phyloP scores from a whole-genome alignment of 176 grass and related monocot genomes.

The Triticum timopheevii region DNA sequence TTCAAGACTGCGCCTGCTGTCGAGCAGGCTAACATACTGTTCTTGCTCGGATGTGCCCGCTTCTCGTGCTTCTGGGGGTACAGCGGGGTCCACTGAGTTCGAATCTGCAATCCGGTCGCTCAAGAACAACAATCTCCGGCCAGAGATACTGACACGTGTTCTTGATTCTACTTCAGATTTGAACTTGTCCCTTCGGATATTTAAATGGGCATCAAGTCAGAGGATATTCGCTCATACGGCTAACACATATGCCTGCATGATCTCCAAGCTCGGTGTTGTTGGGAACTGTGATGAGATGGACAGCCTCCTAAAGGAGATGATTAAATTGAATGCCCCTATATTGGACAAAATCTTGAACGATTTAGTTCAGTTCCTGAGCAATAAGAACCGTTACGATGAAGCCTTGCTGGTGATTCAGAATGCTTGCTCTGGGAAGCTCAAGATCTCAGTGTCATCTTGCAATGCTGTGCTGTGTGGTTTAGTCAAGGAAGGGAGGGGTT shows the following conservation, averaged over 20 bases:
- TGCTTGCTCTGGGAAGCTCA: conserved; percentile 36
- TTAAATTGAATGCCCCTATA: conserved; percentile 32
- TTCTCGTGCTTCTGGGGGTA: not conserved
- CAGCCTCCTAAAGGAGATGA: conserved; percentile 47
- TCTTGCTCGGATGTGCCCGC: not conserved
- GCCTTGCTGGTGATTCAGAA: conserved; percentile 51
- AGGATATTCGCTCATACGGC: conserved; percentile 27
- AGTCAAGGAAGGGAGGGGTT: conserved; percentile 39
- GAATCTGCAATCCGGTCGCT: conserved; percentile 15
- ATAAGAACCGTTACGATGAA: conserved; percentile 29
- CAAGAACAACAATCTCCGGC: conserved; percentile 33
- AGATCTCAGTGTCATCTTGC: conserved; percentile 35
- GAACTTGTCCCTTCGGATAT: conserved; percentile 43
- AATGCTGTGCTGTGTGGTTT: conserved; percentile 45
- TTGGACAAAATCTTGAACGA: conserved; percentile 16
- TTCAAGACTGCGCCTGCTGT: not conserved
- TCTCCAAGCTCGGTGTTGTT: conserved; percentile 38
- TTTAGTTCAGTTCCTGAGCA: conserved; percentile 33
- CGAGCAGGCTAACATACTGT: not conserved
- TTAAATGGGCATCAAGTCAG: conserved; percentile 51
- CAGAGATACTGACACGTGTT: conserved; percentile 30
- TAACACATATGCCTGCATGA: conserved; percentile 43
- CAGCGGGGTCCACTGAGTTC: conserved; percentile 23
- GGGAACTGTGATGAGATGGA: conserved; percentile 42
- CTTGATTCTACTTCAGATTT: conserved; percentile 44